phyloP scores from a whole-genome alignment of 148 eudicot species.

The Rhododendron simsii region DNA sequence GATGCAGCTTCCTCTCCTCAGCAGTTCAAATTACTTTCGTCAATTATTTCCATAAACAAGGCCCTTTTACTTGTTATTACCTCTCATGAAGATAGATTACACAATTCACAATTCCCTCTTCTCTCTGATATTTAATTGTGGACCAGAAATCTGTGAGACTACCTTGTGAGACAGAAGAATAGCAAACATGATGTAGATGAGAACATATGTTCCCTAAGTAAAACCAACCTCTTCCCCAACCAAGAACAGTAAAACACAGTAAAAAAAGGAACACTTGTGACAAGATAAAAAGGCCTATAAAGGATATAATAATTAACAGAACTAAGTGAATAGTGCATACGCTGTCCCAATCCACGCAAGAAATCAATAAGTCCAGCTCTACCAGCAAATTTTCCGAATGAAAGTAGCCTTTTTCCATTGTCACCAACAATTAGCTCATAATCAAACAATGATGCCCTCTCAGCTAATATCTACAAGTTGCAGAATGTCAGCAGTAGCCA shows the following conservation, averaged over 20 bases:
- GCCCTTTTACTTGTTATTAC: background rate
- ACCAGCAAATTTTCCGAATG: conserved; percentile 95
- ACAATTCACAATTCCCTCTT: background rate
- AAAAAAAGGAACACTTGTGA: background rate
- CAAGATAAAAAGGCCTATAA: background rate
- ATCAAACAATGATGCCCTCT: conserved; percentile 80
- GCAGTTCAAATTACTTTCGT: background rate
- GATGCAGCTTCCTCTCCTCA: background rate
- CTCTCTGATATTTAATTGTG: background rate
- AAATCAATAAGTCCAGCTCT: conserved; percentile 96
- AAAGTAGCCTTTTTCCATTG: conserved; percentile 74
- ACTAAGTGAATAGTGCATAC: conserved; percentile 41
- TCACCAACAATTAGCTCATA: conserved; percentile 96
- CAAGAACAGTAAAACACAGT: background rate
- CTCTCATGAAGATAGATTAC: background rate
- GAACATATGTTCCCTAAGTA: background rate
- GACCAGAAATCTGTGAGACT: background rate
- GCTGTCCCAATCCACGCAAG: conserved; percentile 76
- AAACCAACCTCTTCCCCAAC: background rate
- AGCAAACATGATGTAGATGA: background rate
- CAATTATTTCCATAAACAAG: background rate
- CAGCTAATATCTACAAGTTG: conserved; percentile 56
- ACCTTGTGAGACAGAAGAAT: background rate
- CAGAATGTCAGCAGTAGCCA: background rate
- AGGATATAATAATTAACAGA: background rate